Evolutionary conservation across 148 eudicot species (phyloP).

Genomic region (Agrostemma githago): DNA sequence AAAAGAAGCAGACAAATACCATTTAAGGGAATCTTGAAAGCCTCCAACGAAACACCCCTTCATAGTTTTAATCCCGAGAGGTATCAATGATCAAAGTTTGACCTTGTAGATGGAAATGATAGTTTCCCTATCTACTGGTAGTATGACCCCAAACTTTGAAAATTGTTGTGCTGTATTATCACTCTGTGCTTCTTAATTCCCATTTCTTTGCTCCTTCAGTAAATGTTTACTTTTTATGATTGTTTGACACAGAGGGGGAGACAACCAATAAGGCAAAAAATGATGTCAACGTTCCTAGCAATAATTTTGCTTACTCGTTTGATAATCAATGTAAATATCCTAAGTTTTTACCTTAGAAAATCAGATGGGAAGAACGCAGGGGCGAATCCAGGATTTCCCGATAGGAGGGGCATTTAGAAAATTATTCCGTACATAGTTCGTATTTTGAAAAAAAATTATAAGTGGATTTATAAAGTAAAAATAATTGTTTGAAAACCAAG

Average conservation of each 20-base stretch:
- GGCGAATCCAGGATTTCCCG: no score
- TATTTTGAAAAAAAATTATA: no score
- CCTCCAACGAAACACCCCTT: no score
- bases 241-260: background rate
- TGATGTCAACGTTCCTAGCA: background rate
- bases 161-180: background rate
- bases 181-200: background rate
- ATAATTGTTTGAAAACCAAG: no score
- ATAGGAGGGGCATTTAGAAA: no score
- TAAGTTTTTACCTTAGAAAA: background rate
- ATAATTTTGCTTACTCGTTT: background rate
- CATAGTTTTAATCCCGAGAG: background rate
- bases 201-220: background rate
- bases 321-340: background rate
- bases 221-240: background rate
- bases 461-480: no score
- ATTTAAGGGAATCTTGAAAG: no score
- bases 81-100: background rate
- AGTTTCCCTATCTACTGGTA: background rate
- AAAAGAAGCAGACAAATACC: no score
- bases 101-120: background rate
- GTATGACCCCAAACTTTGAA: background rate
- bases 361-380: background rate
- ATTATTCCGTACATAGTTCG: no score
- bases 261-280: background rate